Evolutionary conservation across 768 basidiomycete species (phyloP).

Genomic region (Rhodocollybia butyracea): DNA sequence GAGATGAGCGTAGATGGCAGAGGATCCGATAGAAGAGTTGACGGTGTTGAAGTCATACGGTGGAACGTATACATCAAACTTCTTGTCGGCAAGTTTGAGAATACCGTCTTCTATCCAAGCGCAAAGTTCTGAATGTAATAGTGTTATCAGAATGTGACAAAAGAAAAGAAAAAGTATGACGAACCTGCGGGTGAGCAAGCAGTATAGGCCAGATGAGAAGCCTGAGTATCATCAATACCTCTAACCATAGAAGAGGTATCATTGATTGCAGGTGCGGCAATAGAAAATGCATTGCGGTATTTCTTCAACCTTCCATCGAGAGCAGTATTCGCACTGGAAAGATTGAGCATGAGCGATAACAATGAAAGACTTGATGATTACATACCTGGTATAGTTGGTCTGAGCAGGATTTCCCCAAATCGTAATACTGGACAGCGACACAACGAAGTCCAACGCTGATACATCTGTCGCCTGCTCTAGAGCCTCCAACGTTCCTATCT

Average conservation of each 20-base stretch:
- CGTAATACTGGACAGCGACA: neutral
- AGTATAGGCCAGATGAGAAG: neutral
- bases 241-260: conserved; percentile 1
- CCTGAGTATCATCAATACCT: neutral
- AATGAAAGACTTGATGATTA: neutral
- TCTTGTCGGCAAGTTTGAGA: too few species aligned
- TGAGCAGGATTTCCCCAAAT: neutral
- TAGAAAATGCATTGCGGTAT: conserved; percentile 4
- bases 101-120: too few species aligned
- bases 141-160: too few species aligned
- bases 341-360: neutral
- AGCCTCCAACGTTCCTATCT: conserved; percentile 15
- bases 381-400: conserved; percentile 4
- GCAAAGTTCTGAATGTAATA: too few species aligned
- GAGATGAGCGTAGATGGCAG: conserved; percentile 16
- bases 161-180: too few species aligned
- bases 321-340: conserved; percentile 5
- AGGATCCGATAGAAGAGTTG: too few species aligned
- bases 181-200: too few species aligned
- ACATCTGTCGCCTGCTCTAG: neutral
- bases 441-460: neutral
- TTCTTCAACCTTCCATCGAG: neutral
- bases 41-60: too few species aligned
- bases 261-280: neutral
- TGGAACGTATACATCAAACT: too few species aligned